Evolutionary conservation across 192 early-diverging fungal genomes (phyloP).

Genomic region (Gaertneriomyces semiglobifer): DNA sequence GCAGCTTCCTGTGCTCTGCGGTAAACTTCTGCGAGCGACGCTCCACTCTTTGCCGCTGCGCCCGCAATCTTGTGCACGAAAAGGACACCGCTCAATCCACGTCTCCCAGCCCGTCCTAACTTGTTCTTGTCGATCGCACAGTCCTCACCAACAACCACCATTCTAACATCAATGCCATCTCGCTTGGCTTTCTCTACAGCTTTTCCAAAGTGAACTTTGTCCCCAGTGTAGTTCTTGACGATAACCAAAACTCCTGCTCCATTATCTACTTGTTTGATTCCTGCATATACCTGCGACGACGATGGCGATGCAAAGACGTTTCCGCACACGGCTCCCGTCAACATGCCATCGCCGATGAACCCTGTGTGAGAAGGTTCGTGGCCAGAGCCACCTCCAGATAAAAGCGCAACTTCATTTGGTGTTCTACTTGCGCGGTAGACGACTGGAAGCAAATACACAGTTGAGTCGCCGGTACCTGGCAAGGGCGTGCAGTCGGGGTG

Average conservation of each 20-base stretch:
- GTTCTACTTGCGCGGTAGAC: slow-evolving; percentile 58
- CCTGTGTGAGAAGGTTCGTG: slow-evolving; percentile 84
- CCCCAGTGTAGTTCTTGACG: slow-evolving; percentile 85
- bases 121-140: slow-evolving; percentile 69
- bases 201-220: slow-evolving; percentile 63
- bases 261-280: slow-evolving; percentile 59
- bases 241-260: slow-evolving; percentile 70
- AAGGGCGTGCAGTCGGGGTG: too few relatives aligned
- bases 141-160: slow-evolving; percentile 82
- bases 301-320: slow-evolving; percentile 85
- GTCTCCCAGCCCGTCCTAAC: slow-evolving; percentile 65
- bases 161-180: slow-evolving; percentile 62
- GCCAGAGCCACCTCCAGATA: slow-evolving; percentile 79
- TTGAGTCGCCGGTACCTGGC: too few relatives aligned
- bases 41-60: slow-evolving; percentile 55
- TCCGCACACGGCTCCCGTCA: slow-evolving; percentile 76
- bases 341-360: slow-evolving; percentile 70
- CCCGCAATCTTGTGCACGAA: slow-evolving; percentile 80
- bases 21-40: slow-evolving; percentile 54
- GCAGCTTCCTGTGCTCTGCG: slow-evolving; percentile 53
- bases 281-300: slow-evolving; percentile 71
- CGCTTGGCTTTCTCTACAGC: slow-evolving; percentile 74
- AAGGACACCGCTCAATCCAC: slow-evolving; percentile 76
- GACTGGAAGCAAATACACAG: slow-evolving; percentile 32
- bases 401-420: slow-evolving; percentile 65